Percentiles rank a stretch among this genome's conserved stretches.
phyloP scores from a whole-genome alignment of 78 protist species.

The Diacronema lutheri region DNA sequence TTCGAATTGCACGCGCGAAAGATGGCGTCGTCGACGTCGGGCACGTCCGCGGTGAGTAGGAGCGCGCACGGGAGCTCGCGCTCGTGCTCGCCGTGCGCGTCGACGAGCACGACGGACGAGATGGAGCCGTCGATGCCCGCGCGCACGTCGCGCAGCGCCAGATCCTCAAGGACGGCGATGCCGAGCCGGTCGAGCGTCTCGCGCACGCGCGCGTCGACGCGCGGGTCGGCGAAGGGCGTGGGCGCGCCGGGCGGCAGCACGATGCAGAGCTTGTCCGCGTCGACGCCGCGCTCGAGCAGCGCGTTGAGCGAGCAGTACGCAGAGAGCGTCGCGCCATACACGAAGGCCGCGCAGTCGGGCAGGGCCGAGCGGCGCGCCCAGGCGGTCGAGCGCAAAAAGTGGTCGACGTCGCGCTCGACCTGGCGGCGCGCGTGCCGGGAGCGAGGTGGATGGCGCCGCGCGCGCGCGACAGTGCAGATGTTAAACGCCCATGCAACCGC shows the following conservation, averaged over 20 bases:
- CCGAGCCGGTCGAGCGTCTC: background rate
- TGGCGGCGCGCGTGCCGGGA: too few species aligned
- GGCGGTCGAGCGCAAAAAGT: too few species aligned
- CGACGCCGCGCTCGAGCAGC: background rate
- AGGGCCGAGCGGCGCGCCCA: too few species aligned
- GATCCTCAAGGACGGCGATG: background rate
- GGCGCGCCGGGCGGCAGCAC: background rate
- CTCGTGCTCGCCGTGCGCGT: background rate
- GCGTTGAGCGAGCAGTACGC: conserved; percentile 2
- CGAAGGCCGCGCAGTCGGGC: background rate
- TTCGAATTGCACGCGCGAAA: conserved; percentile 28
- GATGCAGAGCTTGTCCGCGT: background rate
- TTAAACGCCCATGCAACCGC: too few species aligned
- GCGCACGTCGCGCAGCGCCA: background rate
- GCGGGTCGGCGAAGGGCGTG: background rate
- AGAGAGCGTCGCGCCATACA: conserved; percentile 34
- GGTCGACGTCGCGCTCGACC: background rate
- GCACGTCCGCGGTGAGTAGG: conserved; percentile 9
- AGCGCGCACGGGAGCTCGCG: background rate
- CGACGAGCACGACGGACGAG: background rate
- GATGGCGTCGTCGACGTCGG: conserved; percentile 4
- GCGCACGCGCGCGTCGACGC: background rate
- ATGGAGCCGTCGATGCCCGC: background rate
- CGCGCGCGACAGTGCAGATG: too few species aligned
- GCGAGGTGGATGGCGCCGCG: too few species aligned